These are phyloP conservation scores for Penicillium sclerotiorum DNA, from an alignment of 2,329 filamentous ascomycete species.

Conservation along the genomic window DNA sequence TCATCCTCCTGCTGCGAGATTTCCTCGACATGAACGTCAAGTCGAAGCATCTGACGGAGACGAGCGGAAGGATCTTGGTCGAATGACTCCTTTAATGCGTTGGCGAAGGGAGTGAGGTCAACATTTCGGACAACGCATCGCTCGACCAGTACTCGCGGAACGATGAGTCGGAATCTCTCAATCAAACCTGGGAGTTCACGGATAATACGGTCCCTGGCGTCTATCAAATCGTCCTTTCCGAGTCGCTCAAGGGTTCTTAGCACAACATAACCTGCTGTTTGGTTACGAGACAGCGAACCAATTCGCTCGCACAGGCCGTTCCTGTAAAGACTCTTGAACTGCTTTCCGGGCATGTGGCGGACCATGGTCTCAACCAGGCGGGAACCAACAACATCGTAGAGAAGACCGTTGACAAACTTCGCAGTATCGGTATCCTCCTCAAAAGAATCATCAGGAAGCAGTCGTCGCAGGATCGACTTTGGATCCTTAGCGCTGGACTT, in stretches of 20 bases:
- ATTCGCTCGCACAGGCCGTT: slow-evolving; percentile 80
- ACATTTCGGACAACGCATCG: slow-evolving; percentile 71
- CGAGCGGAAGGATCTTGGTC: slow-evolving; percentile 53
- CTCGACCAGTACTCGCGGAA: slow-evolving; percentile 81
- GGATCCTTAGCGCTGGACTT: slow-evolving; percentile 67
- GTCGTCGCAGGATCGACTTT: slow-evolving; percentile 70
- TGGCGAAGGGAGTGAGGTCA: slow-evolving; percentile 58
- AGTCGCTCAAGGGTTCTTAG: slow-evolving; percentile 80
- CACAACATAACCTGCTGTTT: slow-evolving; percentile 85
- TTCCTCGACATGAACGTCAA: slow-evolving; percentile 37
- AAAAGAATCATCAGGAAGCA: slow-evolving; percentile 79
- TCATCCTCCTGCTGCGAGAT: slow-evolving; percentile 34
- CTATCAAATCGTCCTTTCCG: slow-evolving; percentile 80
- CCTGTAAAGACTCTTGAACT: slow-evolving; percentile 86
- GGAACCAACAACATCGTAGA: slow-evolving; percentile 90
- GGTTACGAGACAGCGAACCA: slow-evolving; percentile 80
- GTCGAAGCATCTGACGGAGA: slow-evolving; percentile 62
- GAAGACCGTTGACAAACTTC: slow-evolving; percentile 78
- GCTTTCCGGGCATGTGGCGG: slow-evolving; percentile 75
- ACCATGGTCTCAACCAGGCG: slow-evolving; percentile 87
- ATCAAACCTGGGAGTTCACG: slow-evolving; percentile 75
- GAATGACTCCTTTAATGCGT: slow-evolving; percentile 61
- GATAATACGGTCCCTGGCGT: slow-evolving; percentile 70
- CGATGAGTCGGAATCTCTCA: slow-evolving; percentile 72
- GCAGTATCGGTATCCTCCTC: slow-evolving; percentile 73